Conservation (phyloP, 2,329 filamentous ascomycete genomes). For the Ophiostoma perfectum region DNA sequence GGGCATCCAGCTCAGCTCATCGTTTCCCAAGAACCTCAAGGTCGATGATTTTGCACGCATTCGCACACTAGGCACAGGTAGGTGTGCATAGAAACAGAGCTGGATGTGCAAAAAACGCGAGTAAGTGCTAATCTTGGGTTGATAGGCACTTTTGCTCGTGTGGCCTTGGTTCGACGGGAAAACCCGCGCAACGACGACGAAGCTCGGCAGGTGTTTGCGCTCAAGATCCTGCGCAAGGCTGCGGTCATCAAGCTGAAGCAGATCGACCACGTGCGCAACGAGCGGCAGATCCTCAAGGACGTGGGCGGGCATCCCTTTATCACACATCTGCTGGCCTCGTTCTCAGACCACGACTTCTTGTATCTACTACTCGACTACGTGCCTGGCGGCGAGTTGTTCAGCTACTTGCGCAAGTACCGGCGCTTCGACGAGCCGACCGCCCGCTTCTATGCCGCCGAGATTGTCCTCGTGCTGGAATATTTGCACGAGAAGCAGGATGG, state of each 20-base stretch:
- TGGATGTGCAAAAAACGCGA: constrained; percentile 34
- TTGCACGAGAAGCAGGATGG: constrained; percentile 72
- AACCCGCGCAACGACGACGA: constrained; percentile 45
- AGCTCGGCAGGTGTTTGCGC: constrained; percentile 64
- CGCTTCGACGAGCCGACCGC: constrained; percentile 74
- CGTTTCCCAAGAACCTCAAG: not conserved
- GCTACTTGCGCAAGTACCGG: constrained; percentile 69
- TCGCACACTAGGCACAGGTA: constrained; percentile 63
- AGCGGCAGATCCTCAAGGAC: constrained; percentile 70
- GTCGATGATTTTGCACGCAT: constrained; percentile 64
- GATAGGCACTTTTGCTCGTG: constrained; percentile 71
- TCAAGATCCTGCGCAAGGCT: constrained; percentile 71
- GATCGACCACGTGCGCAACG: constrained; percentile 79
- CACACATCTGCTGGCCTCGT: constrained; percentile 70
- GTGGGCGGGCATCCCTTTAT: constrained; percentile 80
- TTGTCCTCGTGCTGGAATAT: constrained; percentile 74
- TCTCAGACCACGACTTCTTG: constrained; percentile 70
- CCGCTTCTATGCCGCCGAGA: constrained; percentile 78
- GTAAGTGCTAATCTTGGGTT: not conserved
- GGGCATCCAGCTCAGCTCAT: not conserved
- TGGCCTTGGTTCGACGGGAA: constrained; percentile 68
- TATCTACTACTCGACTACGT: constrained; percentile 83
- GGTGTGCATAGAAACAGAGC: constrained; percentile 35
- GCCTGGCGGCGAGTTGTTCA: constrained; percentile 79
- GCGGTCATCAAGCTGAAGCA: constrained; percentile 78